A percentile compares a stretch with the other conserved stretches of the same genome.
Evolutionary conservation across 2,329 filamentous ascomycete genomes (phyloP).

Genomic region (Xylaria hypoxylon): DNA sequence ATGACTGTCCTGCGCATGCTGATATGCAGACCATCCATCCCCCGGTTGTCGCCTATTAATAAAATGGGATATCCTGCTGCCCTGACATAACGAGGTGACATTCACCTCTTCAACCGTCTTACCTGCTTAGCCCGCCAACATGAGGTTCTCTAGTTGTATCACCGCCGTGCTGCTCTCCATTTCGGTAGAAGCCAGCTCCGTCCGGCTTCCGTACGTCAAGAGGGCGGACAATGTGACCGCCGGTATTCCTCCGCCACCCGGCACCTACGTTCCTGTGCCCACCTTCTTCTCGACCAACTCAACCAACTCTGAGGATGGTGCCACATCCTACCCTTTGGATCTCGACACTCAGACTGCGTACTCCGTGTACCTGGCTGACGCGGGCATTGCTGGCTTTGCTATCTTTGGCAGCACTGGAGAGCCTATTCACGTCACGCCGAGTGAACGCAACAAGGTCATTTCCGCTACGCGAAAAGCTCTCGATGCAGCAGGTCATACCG

Average conservation of each 20-base stretch:
- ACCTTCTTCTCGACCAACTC: slow-evolving; percentile 69
- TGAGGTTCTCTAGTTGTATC: slow-evolving; percentile 30
- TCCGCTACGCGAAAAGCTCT: slow-evolving; percentile 67
- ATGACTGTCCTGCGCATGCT: slow-evolving; percentile 4
- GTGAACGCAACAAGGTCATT: slow-evolving; percentile 68
- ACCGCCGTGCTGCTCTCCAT: slow-evolving; percentile 25
- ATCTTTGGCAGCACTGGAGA: slow-evolving; percentile 74
- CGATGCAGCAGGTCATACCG: slow-evolving; percentile 64
- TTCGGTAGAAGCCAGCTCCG: slow-evolving; percentile 26
- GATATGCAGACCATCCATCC: background rate
- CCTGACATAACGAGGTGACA: slow-evolving; percentile 7
- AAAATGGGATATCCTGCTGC: slow-evolving; percentile 22
- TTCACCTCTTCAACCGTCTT: slow-evolving; percentile 6
- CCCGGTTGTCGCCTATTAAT: slow-evolving; percentile 19
- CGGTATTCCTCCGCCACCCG: slow-evolving; percentile 58
- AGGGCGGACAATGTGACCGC: slow-evolving; percentile 33
- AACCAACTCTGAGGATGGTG: slow-evolving; percentile 49
- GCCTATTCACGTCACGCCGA: slow-evolving; percentile 69
- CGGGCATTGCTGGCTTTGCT: slow-evolving; percentile 71
- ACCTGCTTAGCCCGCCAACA: slow-evolving; percentile 16
- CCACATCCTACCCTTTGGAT: slow-evolving; percentile 65
- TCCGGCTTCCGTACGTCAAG: slow-evolving; percentile 27
- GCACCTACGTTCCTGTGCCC: slow-evolving; percentile 70
- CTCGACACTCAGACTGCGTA: slow-evolving; percentile 68
- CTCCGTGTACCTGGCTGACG: slow-evolving; percentile 68